Conservation (phyloP, 2,329 filamentous ascomycete species). For the Aspergillus sp. region DNA sequence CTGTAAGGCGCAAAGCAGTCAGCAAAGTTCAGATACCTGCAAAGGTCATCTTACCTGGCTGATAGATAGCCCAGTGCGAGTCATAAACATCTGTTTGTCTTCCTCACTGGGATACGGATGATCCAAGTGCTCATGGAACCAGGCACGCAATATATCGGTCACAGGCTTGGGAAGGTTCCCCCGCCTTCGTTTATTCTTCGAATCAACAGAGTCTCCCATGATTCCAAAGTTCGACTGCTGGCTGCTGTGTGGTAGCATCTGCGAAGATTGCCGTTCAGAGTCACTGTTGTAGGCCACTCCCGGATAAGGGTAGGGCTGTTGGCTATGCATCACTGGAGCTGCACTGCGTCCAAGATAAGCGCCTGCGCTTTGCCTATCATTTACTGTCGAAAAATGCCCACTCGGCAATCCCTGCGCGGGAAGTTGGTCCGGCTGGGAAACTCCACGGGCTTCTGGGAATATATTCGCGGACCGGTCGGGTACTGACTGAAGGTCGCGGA, state of each 20-base stretch:
- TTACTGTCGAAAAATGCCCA: background rate
- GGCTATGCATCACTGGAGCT: slow-evolving; percentile 17
- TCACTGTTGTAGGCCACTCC: slow-evolving; percentile 21
- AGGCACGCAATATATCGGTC: slow-evolving; percentile 68
- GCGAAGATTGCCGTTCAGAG: slow-evolving; percentile 23
- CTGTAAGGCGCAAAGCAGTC: slow-evolving; percentile 17
- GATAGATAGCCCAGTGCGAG: slow-evolving; percentile 65
- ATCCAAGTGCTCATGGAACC: slow-evolving; percentile 67
- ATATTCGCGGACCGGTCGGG: slow-evolving; percentile 17
- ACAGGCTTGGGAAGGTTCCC: slow-evolving; percentile 88
- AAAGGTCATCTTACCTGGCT: slow-evolving; percentile 41
- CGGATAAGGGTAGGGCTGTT: slow-evolving; percentile 20
- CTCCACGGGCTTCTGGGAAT: slow-evolving; percentile 18
- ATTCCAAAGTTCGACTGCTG: slow-evolving; percentile 31
- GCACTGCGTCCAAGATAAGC: slow-evolving; percentile 12
- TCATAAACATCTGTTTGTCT: slow-evolving; percentile 74
- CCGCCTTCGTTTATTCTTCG: slow-evolving; percentile 49
- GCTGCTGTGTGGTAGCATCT: slow-evolving; percentile 17
- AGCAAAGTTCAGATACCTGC: slow-evolving; percentile 2
- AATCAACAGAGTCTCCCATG: slow-evolving; percentile 27
- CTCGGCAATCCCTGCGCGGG: slow-evolving; percentile 11
- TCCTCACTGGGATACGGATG: slow-evolving; percentile 84
- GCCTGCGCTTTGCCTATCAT: slow-evolving; percentile 5
- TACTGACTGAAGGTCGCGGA: slow-evolving; percentile 27
- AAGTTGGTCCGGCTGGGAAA: slow-evolving; percentile 20